A percentile compares a stretch with the other conserved stretches of the same genome.
phyloP scores from a whole-genome alignment of 2,329 filamentous ascomycete genomes.

The Xylaria sp. region DNA sequence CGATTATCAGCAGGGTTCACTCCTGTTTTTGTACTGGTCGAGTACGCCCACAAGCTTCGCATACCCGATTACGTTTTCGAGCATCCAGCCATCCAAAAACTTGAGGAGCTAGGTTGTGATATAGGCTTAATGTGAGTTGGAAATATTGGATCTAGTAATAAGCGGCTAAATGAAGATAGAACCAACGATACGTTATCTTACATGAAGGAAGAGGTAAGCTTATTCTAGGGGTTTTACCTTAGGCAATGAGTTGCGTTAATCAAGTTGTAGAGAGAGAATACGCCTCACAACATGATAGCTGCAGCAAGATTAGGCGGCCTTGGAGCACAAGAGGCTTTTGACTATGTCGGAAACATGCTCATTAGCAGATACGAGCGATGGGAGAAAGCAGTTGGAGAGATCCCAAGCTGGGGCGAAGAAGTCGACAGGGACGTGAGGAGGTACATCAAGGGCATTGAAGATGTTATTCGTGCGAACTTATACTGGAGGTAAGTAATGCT shows the following conservation, averaged over 20 bases:
- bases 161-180: slow-evolving; percentile 22
- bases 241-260: neutral
- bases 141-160: neutral
- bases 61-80: slow-evolving; percentile 34
- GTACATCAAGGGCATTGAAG: slow-evolving; percentile 28
- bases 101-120: slow-evolving; percentile 26
- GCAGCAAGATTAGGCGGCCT: slow-evolving; percentile 32
- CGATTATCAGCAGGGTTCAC: slow-evolving; percentile 30
- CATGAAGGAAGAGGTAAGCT: slow-evolving; percentile 34
- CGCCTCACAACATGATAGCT: slow-evolving; percentile 38
- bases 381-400: slow-evolving; percentile 17
- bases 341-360: slow-evolving; percentile 32
- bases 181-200: slow-evolving; percentile 37
- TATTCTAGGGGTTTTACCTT: neutral
- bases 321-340: slow-evolving; percentile 34
- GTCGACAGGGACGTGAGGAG: slow-evolving; percentile 17
- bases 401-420: slow-evolving; percentile 29
- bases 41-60: slow-evolving; percentile 31
- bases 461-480: slow-evolving; percentile 31
- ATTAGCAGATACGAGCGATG: slow-evolving; percentile 29
- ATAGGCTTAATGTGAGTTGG: slow-evolving; percentile 26
- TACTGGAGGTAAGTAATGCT: slow-evolving; percentile 32
- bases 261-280: slow-evolving; percentile 19
- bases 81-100: slow-evolving; percentile 27
- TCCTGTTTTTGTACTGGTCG: slow-evolving; percentile 30